Conservation (phyloP, 129 eudicot genomes). For the Helichrysum umbraculigerum region DNA sequence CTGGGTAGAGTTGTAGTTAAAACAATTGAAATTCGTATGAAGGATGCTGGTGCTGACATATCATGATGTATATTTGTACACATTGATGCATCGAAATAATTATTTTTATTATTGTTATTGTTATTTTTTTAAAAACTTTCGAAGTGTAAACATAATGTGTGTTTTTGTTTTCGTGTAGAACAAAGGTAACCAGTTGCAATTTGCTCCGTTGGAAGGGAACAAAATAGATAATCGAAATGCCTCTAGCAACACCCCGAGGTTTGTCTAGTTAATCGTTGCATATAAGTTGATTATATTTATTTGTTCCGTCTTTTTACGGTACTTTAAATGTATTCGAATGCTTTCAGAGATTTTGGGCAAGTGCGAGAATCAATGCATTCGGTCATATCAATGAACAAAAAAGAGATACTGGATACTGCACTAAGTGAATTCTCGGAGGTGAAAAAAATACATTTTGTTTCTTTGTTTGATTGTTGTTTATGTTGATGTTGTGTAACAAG, state of each 20-base stretch:
- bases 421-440: slow-evolving; percentile 81
- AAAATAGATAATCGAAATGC: slow-evolving; percentile 37
- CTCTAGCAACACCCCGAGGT: slow-evolving; percentile 45
- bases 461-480: slow-evolving; percentile 8
- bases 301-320: not conserved
- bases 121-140: too few relatives aligned
- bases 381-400: slow-evolving; percentile 78
- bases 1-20: too few relatives aligned
- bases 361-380: slow-evolving; percentile 78
- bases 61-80: not conserved
- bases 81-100: not conserved
- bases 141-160: not conserved
- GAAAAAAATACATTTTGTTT: not conserved
- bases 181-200: slow-evolving; percentile 52
- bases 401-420: slow-evolving; percentile 79
- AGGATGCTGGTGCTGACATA: too few relatives aligned
- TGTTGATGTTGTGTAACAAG: slow-evolving; percentile 2
- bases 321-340: slow-evolving; percentile 9
- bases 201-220: slow-evolving; percentile 38
- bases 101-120: too few relatives aligned
- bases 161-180: slow-evolving; percentile 32
- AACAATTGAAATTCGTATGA: too few relatives aligned
- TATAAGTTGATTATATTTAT: not conserved
- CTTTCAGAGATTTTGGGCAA: slow-evolving; percentile 61
- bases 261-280: not conserved